phyloP scores from a whole-genome alignment of 179 eudicot genomes.

The Vitellaria paradoxa region DNA sequence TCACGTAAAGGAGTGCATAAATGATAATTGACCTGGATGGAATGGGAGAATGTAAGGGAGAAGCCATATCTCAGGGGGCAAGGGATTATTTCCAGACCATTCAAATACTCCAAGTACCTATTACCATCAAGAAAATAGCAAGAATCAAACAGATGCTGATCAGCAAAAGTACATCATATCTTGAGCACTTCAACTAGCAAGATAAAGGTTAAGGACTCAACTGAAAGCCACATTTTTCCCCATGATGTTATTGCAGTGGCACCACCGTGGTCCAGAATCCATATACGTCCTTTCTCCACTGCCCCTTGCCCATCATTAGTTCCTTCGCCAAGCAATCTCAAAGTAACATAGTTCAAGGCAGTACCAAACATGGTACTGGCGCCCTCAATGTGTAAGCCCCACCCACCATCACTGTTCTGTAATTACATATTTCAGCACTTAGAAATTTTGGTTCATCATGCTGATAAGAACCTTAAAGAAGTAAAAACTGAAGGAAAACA shows the following conservation, averaged over 20 bases:
- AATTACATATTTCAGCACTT: slow-evolving; percentile 6
- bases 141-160: not conserved
- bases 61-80: slow-evolving; percentile 96
- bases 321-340: slow-evolving; percentile 88
- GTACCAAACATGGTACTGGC: slow-evolving; percentile 94
- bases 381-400: slow-evolving; percentile 98
- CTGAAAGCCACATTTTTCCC: slow-evolving; percentile 98
- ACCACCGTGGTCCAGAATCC: slow-evolving; percentile 85
- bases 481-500: not conserved
- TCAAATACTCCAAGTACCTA: slow-evolving; percentile 94
- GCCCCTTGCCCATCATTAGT: slow-evolving; percentile 72
- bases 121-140: slow-evolving; percentile 12
- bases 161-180: not conserved
- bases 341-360: slow-evolving; percentile 69
- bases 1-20: not conserved
- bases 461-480: not conserved
- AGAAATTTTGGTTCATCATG: not conserved
- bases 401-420: slow-evolving; percentile 95
- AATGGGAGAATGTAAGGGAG: slow-evolving; percentile 75
- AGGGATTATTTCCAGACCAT: slow-evolving; percentile 92
- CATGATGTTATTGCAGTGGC: slow-evolving; percentile 86
- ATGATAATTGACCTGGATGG: slow-evolving; percentile 69
- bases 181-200: slow-evolving; percentile 2
- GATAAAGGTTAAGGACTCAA: slow-evolving; percentile 28
- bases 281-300: slow-evolving; percentile 71